Conservation (phyloP, 2,329 filamentous ascomycete species). For the Nemania serpens region DNA sequence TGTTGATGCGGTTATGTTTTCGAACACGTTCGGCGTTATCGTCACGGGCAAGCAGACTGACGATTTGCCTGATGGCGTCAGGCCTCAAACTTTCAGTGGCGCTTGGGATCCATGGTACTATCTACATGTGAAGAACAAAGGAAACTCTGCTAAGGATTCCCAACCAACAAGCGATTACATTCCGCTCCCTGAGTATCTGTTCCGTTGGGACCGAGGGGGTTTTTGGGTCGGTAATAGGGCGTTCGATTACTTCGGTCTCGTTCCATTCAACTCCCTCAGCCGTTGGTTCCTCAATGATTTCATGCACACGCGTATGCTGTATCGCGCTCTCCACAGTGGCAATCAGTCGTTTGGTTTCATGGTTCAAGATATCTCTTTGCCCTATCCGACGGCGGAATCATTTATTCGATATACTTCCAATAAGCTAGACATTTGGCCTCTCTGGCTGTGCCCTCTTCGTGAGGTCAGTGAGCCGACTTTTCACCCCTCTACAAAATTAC, state of each 20-base stretch:
- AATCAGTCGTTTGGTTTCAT: slow-evolving; percentile 63
- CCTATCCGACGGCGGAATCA: slow-evolving; percentile 46
- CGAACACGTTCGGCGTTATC: slow-evolving; percentile 58
- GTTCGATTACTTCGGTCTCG: slow-evolving; percentile 63
- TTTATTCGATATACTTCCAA: slow-evolving; percentile 54
- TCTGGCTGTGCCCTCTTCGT: slow-evolving; percentile 61
- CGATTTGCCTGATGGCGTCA: slow-evolving; percentile 42
- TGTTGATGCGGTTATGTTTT: slow-evolving; percentile 69
- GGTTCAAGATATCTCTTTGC: slow-evolving; percentile 65
- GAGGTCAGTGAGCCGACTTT: slow-evolving; percentile 47
- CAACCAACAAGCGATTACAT: slow-evolving; percentile 55
- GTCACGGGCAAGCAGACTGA: slow-evolving; percentile 65
- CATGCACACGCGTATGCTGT: slow-evolving; percentile 66
- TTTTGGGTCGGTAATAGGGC: slow-evolving; percentile 69
- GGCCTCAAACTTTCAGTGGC: slow-evolving; percentile 55
- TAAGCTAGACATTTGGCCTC: slow-evolving; percentile 53
- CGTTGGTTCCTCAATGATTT: slow-evolving; percentile 64
- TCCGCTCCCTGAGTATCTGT: slow-evolving; percentile 68
- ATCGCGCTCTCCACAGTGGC: slow-evolving; percentile 65
- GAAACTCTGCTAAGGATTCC: slow-evolving; percentile 27
- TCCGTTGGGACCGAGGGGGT: slow-evolving; percentile 70
- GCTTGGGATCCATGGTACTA: slow-evolving; percentile 74
- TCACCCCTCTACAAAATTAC: slow-evolving; percentile 53
- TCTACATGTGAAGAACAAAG: slow-evolving; percentile 59
- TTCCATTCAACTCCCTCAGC: slow-evolving; percentile 67